phyloP scores from a whole-genome alignment of 345 rosid genomes.

The Camelina neglecta region DNA sequence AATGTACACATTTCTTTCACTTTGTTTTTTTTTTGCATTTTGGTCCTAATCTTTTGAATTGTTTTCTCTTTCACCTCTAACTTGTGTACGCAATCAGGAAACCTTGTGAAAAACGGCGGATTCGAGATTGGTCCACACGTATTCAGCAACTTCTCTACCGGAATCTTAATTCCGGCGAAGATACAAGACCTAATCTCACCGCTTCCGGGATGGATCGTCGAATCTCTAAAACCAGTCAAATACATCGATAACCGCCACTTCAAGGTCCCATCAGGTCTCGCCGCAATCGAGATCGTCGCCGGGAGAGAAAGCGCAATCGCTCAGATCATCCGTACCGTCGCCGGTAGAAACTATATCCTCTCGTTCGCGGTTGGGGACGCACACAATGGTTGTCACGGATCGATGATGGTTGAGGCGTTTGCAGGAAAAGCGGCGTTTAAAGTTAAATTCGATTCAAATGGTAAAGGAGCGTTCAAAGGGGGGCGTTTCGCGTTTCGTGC shows the following conservation, averaged over 20 bases:
- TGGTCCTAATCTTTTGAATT: not conserved
- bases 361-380: slow-evolving; percentile 73
- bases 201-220: slow-evolving; percentile 86
- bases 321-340: slow-evolving; percentile 67
- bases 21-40: not conserved
- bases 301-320: slow-evolving; percentile 90
- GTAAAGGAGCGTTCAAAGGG: slow-evolving; percentile 58
- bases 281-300: slow-evolving; percentile 68
- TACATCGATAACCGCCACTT: slow-evolving; percentile 73
- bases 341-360: slow-evolving; percentile 56
- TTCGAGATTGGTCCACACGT: slow-evolving; percentile 81
- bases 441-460: slow-evolving; percentile 51
- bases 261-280: slow-evolving; percentile 63
- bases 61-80: not conserved
- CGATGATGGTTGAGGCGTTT: slow-evolving; percentile 84
- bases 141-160: slow-evolving; percentile 84
- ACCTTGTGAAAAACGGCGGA: slow-evolving; percentile 76
- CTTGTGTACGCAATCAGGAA: slow-evolving; percentile 33
- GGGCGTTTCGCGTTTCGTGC: slow-evolving; percentile 60
- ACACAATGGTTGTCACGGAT: slow-evolving; percentile 74
- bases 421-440: slow-evolving; percentile 56
- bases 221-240: slow-evolving; percentile 82
- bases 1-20: no score
- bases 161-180: slow-evolving; percentile 71
- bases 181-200: slow-evolving; percentile 63